Evolutionary conservation across 2,329 filamentous ascomycete genomes (phyloP).

Genomic region (Chaetomium olivaceum): DNA sequence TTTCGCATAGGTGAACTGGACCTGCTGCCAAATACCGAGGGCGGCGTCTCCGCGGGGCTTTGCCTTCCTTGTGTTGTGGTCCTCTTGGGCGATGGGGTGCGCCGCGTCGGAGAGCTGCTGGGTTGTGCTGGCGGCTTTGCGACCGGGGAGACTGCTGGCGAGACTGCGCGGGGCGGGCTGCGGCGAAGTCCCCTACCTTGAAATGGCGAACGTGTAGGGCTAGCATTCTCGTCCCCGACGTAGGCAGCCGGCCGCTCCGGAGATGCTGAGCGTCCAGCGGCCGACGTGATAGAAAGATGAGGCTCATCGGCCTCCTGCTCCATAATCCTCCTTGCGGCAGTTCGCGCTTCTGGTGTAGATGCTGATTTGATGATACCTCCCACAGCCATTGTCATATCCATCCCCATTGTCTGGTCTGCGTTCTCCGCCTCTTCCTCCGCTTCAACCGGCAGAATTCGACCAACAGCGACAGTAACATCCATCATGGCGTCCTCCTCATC

Average conservation of each 20-base stretch:
- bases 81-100: conserved; percentile 22
- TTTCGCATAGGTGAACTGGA: conserved; percentile 35
- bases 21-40: conserved; percentile 32
- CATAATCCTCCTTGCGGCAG: conserved; percentile 58
- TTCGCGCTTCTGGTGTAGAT: conserved; percentile 43
- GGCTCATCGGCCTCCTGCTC: conserved; percentile 57
- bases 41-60: conserved; percentile 27
- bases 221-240: conserved; percentile 48
- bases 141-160: conserved; percentile 46
- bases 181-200: conserved; percentile 51
- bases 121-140: conserved; percentile 36
- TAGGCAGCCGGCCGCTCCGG: conserved; percentile 38
- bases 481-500: conserved; percentile 52
- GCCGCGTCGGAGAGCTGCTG: conserved; percentile 23
- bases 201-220: conserved; percentile 57
- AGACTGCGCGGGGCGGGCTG: conserved; percentile 47
- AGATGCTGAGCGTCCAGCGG: conserved; percentile 42
- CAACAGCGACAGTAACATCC: conserved; percentile 67
- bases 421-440: conserved; percentile 42
- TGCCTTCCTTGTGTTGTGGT: conserved; percentile 12
- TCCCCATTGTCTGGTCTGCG: conserved; percentile 51
- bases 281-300: conserved; percentile 46
- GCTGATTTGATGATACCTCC: conserved; percentile 59
- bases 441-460: conserved; percentile 52
- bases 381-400: conserved; percentile 67